Percentiles rank a stretch among this genome's conserved stretches.
Evolutionary conservation across 768 basidiomycete genomes (phyloP).

Genomic region (Boletus subparvulus): DNA sequence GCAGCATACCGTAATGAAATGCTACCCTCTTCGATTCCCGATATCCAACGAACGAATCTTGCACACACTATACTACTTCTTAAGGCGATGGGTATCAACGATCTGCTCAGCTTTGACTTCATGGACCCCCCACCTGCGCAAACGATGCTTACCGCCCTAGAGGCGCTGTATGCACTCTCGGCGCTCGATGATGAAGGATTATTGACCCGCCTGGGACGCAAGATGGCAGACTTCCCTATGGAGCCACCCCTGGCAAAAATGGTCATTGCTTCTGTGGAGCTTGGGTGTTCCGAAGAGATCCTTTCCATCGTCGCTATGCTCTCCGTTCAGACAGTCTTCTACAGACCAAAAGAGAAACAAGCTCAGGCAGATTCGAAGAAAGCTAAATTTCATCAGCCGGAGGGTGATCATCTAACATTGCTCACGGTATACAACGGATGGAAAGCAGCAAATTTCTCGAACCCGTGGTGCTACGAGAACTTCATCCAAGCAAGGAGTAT

Average conservation of each 20-base stretch:
- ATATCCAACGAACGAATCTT: conserved; percentile 95
- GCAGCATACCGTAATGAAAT: conserved; percentile 99
- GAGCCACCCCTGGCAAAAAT: conserved; percentile 96
- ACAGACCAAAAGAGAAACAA: conserved; percentile 99
- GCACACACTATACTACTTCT: conserved; percentile 90
- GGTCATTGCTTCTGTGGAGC: conserved; percentile 95
- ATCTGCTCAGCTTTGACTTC: conserved; percentile 96
- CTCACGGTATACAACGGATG: conserved; percentile 98
- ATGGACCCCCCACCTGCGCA: conserved; percentile 99
- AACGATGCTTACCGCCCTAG: conserved; percentile 95
- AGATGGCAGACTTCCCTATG: conserved; percentile 99
- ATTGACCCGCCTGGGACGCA: conserved; percentile 89
- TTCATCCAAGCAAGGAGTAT: conserved; percentile 98
- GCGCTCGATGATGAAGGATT: conserved; percentile 97
- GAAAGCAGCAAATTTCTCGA: conserved; percentile 94
- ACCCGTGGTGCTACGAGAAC: conserved; percentile 99
- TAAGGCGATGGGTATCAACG: conserved; percentile 99
- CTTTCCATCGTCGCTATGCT: conserved; percentile 97
- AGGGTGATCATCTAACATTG: conserved; percentile 92
- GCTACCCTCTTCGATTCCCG: conserved; percentile 95
- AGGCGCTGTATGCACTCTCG: conserved; percentile 91
- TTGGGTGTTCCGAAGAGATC: conserved; percentile 98
- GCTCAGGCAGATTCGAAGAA: conserved; percentile 99
- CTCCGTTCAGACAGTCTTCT: conserved; percentile 94
- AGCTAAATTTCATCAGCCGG: conserved; percentile 98